phyloP scores from a whole-genome alignment of 169 alveolate genomes.

The Blepharisma undulans region DNA sequence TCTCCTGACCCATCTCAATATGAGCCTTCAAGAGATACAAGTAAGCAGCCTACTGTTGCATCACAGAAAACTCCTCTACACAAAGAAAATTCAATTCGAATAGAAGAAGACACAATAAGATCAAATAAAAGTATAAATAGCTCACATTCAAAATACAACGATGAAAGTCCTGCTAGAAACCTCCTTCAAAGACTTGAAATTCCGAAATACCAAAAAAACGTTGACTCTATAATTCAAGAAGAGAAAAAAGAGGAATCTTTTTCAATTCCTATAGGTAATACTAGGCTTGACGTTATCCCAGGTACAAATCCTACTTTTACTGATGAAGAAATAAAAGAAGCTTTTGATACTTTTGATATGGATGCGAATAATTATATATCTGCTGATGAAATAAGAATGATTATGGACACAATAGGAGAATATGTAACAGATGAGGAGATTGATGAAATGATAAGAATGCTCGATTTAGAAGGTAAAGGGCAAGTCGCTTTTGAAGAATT shows the following conservation, averaged over 20 bases:
- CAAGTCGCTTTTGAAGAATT: slow-evolving; percentile 77
- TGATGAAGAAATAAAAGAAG: slow-evolving; percentile 72
- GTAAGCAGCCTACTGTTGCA: not conserved
- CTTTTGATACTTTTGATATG: slow-evolving; percentile 71
- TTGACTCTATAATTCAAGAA: not conserved
- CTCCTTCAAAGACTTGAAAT: not conserved
- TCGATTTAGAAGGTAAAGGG: slow-evolving; percentile 78
- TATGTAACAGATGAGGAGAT: slow-evolving; percentile 76
- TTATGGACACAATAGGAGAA: slow-evolving; percentile 76
- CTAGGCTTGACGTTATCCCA: not conserved
- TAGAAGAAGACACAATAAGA: not conserved
- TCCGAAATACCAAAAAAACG: not conserved
- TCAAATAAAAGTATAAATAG: not conserved
- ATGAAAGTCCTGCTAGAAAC: not conserved
- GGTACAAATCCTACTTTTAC: slow-evolving; percentile 43
- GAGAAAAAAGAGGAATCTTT: not conserved
- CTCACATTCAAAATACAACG: not conserved
- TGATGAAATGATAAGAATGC: slow-evolving; percentile 81
- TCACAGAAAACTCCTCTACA: not conserved
- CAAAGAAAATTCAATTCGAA: not conserved
- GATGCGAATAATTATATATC: slow-evolving; percentile 71
- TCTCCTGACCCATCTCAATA: not conserved
- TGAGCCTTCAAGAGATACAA: not conserved
- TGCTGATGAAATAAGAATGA: slow-evolving; percentile 63
- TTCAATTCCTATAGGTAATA: not conserved